These are phyloP conservation scores for Brassica nigra DNA, from an alignment of 345 rosid genomes.

Conservation along the genomic window DNA sequence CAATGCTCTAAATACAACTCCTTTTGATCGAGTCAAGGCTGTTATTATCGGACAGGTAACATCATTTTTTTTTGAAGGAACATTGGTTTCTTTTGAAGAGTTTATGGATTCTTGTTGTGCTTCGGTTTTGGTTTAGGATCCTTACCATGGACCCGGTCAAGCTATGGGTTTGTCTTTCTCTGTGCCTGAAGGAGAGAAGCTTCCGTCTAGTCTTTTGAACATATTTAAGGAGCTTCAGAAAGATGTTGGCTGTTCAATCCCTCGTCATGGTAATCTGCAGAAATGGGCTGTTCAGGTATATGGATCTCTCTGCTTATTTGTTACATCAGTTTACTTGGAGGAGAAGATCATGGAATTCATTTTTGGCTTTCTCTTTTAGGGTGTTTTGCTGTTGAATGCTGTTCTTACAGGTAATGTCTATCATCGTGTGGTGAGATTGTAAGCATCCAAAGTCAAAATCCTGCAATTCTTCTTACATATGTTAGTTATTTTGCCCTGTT, in stretches of 20 bases:
- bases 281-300: slow-evolving; percentile 87
- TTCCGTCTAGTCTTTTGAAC: slow-evolving; percentile 83
- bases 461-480: background rate
- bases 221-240: slow-evolving; percentile 86
- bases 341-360: slow-evolving; percentile 9
- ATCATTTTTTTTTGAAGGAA: slow-evolving; percentile 40
- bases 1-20: slow-evolving; percentile 79
- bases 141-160: slow-evolving; percentile 96
- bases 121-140: slow-evolving; percentile 50
- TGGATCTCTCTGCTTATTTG: slow-evolving; percentile 4
- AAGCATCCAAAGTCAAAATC: background rate
- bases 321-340: slow-evolving; percentile 1
- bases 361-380: slow-evolving; percentile 47
- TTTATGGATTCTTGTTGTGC: background rate
- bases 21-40: slow-evolving; percentile 74
- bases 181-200: slow-evolving; percentile 75
- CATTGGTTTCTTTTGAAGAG: background rate
- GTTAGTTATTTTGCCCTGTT: slow-evolving; percentile 18
- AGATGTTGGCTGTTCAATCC: slow-evolving; percentile 86
- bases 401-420: slow-evolving; percentile 73
- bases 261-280: slow-evolving; percentile 85
- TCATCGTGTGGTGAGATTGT: background rate
- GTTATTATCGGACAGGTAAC: slow-evolving; percentile 85
- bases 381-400: slow-evolving; percentile 85
- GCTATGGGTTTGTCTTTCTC: slow-evolving; percentile 99